Conservation (phyloP, 106 monocot species). For the Acorus calamus region DNA sequence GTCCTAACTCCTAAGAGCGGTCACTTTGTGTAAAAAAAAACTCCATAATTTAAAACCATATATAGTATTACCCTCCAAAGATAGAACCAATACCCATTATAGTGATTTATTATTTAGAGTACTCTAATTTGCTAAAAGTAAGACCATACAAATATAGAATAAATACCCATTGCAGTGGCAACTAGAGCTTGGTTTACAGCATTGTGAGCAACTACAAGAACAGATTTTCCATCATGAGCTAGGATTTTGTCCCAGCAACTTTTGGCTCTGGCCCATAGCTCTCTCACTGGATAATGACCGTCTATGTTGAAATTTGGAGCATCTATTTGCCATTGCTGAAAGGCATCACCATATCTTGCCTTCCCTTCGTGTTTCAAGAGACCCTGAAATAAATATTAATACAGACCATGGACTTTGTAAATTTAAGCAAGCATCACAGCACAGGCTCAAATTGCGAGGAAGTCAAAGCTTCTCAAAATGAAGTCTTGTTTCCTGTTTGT, state of each 20-base stretch:
- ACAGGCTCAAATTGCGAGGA: background rate
- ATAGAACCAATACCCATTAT: too few species aligned
- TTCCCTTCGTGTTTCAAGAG: slow-evolving; percentile 81
- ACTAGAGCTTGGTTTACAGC: slow-evolving; percentile 95
- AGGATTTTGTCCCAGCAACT: slow-evolving; percentile 75
- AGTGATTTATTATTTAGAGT: background rate
- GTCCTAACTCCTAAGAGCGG: too few species aligned
- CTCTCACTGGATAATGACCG: slow-evolving; percentile 87
- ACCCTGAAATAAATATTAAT: slow-evolving; percentile 30
- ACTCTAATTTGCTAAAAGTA: background rate
- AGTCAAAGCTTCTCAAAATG: too few species aligned
- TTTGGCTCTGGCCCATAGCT: slow-evolving; percentile 69
- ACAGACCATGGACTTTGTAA: background rate
- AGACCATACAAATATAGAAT: background rate
- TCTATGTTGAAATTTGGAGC: slow-evolving; percentile 83
- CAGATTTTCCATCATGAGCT: slow-evolving; percentile 62
- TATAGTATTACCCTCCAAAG: too few species aligned
- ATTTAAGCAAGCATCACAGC: background rate
- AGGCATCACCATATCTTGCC: slow-evolving; percentile 53
- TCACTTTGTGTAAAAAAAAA: too few species aligned
- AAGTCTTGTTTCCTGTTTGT: background rate
- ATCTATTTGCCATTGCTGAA: slow-evolving; percentile 70
- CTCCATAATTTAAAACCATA: too few species aligned
- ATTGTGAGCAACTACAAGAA: slow-evolving; percentile 96
- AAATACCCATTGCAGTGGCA: slow-evolving; percentile 64